Base-by-base conservation (phyloP, 148 eudicot genomes). In the Fagopyrum esculentum region DNA sequence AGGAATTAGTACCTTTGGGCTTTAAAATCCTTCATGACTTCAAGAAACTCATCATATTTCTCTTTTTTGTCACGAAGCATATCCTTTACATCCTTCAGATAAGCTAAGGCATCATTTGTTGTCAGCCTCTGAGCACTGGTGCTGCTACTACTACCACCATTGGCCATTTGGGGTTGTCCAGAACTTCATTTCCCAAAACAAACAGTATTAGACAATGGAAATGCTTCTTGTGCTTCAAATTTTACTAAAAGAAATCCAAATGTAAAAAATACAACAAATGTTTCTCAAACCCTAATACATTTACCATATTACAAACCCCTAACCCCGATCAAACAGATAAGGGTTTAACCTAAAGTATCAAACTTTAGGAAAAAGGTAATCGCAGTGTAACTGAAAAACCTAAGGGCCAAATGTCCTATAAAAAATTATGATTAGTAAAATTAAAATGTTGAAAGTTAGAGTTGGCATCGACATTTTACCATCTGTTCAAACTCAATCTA, bases 1-100 rank as follows among this genome's bases (percentile, higher is more conserved):
- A 45, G 44, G 30, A n/a, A 76, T 6, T n/a, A 29, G 50, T 59
- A 90, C 94, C 89, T 90, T 78, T 86, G 89, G 66, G 86, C 83
- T 82, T 90, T 90, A 79, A 90, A 86, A 82, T 89, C 91, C 78
- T 86, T 89, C 94, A 87, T 89, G 69, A 89, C 88, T 75, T 87
- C 88, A 78, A 90, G 87, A 78, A 87, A 90, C 68, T 88, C 91
- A 29, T 86, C 88, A 74, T 87, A 90, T 69, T 86, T 86, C 45
- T 84, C 87, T 76, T 64, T 81, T n/a, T 73, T 77, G 68, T 83
- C 89, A 44, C 74, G 82, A 83, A 90, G 88, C 26, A 80, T 83
- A 68, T 90, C 91, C 81, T 85, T 86, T 69, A 90, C 91, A 40
- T 78, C 73, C 78, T 83, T 85, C 45, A 90, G 86, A 83, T 89